These are phyloP conservation scores for Aspergillus aculeatus DNA, from an alignment of 2,329 filamentous ascomycete genomes.

Conservation along the genomic window DNA sequence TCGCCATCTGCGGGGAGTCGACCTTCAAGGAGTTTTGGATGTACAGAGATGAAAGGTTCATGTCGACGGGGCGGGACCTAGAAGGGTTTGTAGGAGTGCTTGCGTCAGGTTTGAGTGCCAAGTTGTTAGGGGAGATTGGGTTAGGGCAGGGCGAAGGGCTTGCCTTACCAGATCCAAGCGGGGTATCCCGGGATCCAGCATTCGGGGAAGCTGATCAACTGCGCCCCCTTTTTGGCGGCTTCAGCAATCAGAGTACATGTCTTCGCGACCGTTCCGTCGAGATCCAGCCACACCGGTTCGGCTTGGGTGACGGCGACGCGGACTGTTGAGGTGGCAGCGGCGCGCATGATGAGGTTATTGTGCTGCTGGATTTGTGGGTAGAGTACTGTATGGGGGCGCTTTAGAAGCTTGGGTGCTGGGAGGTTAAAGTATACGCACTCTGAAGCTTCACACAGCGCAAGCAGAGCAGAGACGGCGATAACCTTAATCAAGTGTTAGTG, in stretches of 20 bases:
- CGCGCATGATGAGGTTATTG: no score
- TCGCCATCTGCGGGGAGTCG: constrained; percentile 38
- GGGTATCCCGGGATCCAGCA: constrained; percentile 58
- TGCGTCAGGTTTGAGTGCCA: no score
- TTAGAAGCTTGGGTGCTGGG: no score
- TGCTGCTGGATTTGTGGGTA: no score
- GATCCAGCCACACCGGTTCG: constrained; percentile 62
- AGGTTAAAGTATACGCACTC: no score
- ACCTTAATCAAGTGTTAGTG: no score
- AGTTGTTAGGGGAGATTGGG: neutral
- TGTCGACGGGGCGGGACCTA: constrained; percentile 36
- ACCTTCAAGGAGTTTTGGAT: constrained; percentile 32
- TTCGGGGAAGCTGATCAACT: constrained; percentile 57
- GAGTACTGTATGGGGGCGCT: no score
- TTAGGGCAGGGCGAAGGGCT: constrained; percentile 2
- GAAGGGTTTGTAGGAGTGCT: neutral
- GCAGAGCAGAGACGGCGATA: no score
- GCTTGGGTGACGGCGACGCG: constrained; percentile 43
- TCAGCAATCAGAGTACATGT: constrained; percentile 58
- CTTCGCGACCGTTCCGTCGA: constrained; percentile 55
- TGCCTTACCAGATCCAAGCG: constrained; percentile 43
- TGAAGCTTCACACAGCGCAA: no score
- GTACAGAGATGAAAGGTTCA: constrained; percentile 32
- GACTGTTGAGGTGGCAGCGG: neutral
- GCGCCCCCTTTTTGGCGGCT: constrained; percentile 54